phyloP scores from a whole-genome alignment of 108 stramenopile genomes.

The Nitzschia inconspicua region DNA sequence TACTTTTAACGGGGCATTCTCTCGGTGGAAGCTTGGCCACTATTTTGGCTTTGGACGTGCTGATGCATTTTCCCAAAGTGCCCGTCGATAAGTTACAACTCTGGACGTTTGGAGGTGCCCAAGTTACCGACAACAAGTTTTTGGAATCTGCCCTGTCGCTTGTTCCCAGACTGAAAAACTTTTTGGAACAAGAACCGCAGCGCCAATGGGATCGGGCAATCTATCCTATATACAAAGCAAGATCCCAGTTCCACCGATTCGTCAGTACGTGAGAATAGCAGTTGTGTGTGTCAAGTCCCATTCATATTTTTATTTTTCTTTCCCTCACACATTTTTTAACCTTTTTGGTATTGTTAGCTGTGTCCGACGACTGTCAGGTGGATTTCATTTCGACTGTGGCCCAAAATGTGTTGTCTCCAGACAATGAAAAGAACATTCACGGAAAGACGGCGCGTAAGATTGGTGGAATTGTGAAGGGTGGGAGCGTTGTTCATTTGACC shows the following conservation, averaged over 20 bases:
- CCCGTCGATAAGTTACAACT: conserved; percentile 8
- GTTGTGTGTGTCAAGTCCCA: no score
- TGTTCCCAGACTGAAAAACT: conserved; percentile 22
- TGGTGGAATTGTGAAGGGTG: conserved; percentile 17
- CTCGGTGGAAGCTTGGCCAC: conserved; percentile 41
- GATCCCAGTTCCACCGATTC: not conserved
- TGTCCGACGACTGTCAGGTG: conserved; percentile 26
- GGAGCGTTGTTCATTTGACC: conserved; percentile 16
- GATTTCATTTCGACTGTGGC: conserved; percentile 27
- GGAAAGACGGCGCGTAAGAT: conserved; percentile 19
- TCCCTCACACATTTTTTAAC: not conserved
- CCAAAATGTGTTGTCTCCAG: conserved; percentile 6
- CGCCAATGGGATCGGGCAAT: conserved; percentile 5
- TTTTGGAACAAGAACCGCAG: conserved; percentile 22
- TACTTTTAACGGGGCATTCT: conserved; percentile 49
- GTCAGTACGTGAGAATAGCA: no score
- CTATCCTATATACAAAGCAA: not conserved
- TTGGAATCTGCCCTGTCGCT: conserved; percentile 18
- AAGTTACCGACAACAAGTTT: conserved; percentile 41
- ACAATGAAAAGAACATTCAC: conserved; percentile 11
- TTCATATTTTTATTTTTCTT: no score
- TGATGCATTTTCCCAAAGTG: conserved; percentile 24
- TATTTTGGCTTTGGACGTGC: conserved; percentile 36
- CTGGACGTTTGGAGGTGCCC: conserved; percentile 60
- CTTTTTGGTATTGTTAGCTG: not conserved